Percentiles rank a stretch among this genome's conserved stretches.
These are phyloP conservation scores for Xanthoconium purpureum DNA, from an alignment of 768 basidiomycete species.

Conservation along the genomic window DNA sequence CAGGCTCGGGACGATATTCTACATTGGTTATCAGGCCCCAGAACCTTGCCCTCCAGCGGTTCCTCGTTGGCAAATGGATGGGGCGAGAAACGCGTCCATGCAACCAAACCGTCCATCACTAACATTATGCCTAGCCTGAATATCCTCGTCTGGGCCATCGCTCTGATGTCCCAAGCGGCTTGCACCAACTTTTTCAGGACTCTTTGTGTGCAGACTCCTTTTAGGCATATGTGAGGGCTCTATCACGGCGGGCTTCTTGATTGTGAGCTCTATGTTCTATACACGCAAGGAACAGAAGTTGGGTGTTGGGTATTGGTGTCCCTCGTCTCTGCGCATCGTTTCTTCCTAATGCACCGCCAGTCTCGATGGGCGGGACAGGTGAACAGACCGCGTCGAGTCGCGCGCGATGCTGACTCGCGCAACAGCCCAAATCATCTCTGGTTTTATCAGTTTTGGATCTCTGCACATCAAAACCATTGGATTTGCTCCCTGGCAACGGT, in stretches of 20 bases:
- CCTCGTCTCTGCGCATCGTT: background rate
- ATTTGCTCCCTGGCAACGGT: slow-evolving; percentile 78
- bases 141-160: slow-evolving; percentile 63
- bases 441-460: slow-evolving; percentile 65
- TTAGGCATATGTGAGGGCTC: slow-evolving; percentile 71
- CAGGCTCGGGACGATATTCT: slow-evolving; percentile 77
- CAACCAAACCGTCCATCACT: background rate
- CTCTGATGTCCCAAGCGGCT: slow-evolving; percentile 61
- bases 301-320: slow-evolving; percentile 78
- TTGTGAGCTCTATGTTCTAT: slow-evolving; percentile 77
- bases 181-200: slow-evolving; percentile 65
- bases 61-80: slow-evolving; percentile 81
- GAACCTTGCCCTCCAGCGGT: slow-evolving; percentile 66
- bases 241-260: slow-evolving; percentile 74
- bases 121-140: slow-evolving; percentile 45
- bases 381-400: background rate
- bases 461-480: slow-evolving; percentile 54
- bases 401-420: slow-evolving; percentile 3
- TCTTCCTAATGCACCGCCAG: slow-evolving; percentile 29
- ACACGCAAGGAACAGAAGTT: slow-evolving; percentile 67
- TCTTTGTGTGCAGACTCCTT: slow-evolving; percentile 61
- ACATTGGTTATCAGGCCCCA: slow-evolving; percentile 70
- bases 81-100: slow-evolving; percentile 41
- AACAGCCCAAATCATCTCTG: slow-evolving; percentile 65
- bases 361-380: slow-evolving; percentile 76